A percentile compares a stretch with the other conserved stretches of the same genome.
These are phyloP conservation scores for Cyberlindnera lachancei DNA, from an alignment of 805 yeast genomes.

Conservation along the genomic window DNA sequence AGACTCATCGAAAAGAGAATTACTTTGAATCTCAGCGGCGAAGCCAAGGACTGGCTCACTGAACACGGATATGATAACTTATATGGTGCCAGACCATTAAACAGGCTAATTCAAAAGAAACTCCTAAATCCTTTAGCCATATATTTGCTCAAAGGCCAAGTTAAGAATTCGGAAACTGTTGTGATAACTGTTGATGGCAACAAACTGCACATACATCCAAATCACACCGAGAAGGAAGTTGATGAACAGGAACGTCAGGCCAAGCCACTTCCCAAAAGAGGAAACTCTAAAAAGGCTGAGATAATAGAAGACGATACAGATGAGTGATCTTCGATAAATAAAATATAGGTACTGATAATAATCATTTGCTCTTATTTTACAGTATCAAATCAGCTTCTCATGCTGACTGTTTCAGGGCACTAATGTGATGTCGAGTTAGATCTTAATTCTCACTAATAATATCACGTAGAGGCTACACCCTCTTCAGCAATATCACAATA, in stretches of 20 bases:
- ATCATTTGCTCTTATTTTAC: no score
- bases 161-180: slow-evolving; percentile 51
- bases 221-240: slow-evolving; percentile 32
- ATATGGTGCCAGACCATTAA: slow-evolving; percentile 95
- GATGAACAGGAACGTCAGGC: slow-evolving; percentile 1
- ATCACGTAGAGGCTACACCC: no score
- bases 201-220: slow-evolving; percentile 37
- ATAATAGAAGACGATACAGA: slow-evolving; percentile 10
- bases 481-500: no score
- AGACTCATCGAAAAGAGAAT: slow-evolving; percentile 77
- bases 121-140: slow-evolving; percentile 87
- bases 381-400: no score
- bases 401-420: background rate
- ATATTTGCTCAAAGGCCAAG: slow-evolving; percentile 70
- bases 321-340: slow-evolving; percentile 1
- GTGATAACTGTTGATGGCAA: slow-evolving; percentile 39
- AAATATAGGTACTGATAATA: no score
- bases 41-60: slow-evolving; percentile 72
- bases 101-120: slow-evolving; percentile 77
- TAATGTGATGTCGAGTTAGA: no score
- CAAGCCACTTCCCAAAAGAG: background rate
- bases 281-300: slow-evolving; percentile 4
- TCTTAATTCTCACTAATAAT: no score
- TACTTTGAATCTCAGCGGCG: slow-evolving; percentile 43
- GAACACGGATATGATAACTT: slow-evolving; percentile 83